phyloP scores from a whole-genome alignment of 2,329 filamentous ascomycete genomes.

The Phoma sp. region DNA sequence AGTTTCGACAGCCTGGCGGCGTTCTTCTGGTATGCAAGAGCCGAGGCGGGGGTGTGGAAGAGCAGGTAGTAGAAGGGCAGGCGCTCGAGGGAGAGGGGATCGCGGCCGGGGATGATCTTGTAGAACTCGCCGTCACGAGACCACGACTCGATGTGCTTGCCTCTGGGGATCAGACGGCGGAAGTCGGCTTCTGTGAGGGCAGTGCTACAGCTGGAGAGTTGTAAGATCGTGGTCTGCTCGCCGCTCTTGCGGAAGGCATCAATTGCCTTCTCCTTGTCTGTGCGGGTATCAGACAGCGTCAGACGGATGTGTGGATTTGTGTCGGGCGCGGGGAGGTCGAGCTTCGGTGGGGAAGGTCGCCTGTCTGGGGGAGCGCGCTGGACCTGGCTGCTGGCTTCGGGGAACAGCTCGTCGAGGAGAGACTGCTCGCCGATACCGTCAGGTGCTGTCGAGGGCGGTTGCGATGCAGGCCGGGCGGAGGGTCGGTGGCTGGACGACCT shows the following conservation, averaged over 20 bases:
- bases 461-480: neutral
- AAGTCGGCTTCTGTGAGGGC: conserved; percentile 72
- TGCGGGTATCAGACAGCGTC: neutral
- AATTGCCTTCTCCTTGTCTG: conserved; percentile 12
- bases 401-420: conserved; percentile 61
- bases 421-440: conserved; percentile 39
- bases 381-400: conserved; percentile 49
- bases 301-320: conserved; percentile 16
- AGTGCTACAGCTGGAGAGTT: conserved; percentile 59
- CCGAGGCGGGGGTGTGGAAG: conserved; percentile 67
- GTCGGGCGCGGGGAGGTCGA: conserved; percentile 29
- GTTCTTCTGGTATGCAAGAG: conserved; percentile 66
- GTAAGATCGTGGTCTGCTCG: conserved; percentile 54
- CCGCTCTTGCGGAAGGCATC: conserved; percentile 31
- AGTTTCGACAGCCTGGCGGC: conserved; percentile 60
- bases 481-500: conserved; percentile 17
- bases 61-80: conserved; percentile 72
- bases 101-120: conserved; percentile 69
- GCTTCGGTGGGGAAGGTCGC: conserved; percentile 36
- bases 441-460: neutral
- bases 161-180: conserved; percentile 67
- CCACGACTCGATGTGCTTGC: conserved; percentile 72
- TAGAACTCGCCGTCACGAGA: conserved; percentile 62
- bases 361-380: conserved; percentile 21
- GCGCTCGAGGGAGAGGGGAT: conserved; percentile 67